These are phyloP conservation scores for Vitis hybrid DNA, from an alignment of 177 flowering plant species.

Conservation along the genomic window DNA sequence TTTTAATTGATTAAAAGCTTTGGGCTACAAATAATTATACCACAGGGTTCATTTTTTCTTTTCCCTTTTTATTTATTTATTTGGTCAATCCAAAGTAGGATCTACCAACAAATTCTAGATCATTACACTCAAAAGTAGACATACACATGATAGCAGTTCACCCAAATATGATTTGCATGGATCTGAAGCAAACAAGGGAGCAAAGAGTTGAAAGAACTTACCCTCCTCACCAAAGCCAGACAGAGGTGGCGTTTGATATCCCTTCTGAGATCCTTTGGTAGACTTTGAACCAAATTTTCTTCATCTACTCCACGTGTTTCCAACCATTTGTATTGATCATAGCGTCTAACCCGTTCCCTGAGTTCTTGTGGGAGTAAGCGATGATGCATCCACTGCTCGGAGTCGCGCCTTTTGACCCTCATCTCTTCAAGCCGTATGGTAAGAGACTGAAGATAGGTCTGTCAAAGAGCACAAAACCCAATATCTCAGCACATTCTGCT, in stretches of 20 bases:
- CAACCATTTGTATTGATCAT: slow-evolving; percentile 97
- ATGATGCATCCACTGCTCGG: slow-evolving; percentile 99
- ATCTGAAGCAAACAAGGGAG: neutral
- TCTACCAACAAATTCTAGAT: neutral
- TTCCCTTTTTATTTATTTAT: too few species aligned
- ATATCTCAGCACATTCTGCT: neutral
- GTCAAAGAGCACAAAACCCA: slow-evolving; percentile 19
- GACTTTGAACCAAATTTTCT: slow-evolving; percentile 76
- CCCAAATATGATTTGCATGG: too few species aligned
- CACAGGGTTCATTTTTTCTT: too few species aligned
- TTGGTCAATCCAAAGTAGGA: neutral
- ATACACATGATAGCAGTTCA: neutral
- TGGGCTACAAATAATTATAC: neutral
- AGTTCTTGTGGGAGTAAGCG: slow-evolving; percentile 93
- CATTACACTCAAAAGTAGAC: neutral
- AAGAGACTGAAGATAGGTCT: slow-evolving; percentile 97
- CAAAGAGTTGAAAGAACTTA: slow-evolving; percentile 24
- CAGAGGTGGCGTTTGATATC: slow-evolving; percentile 98
- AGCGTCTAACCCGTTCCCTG: slow-evolving; percentile 89
- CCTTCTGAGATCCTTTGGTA: slow-evolving; percentile 95
- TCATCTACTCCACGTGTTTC: slow-evolving; percentile 99
- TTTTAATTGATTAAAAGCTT: neutral
- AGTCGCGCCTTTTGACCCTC: slow-evolving; percentile 97
- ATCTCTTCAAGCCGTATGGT: slow-evolving; percentile 95
- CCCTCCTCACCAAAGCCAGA: slow-evolving; percentile 91